These are phyloP conservation scores for Letharia columbiana DNA, from an alignment of 495 filamentous ascomycete species.

Conservation along the genomic window DNA sequence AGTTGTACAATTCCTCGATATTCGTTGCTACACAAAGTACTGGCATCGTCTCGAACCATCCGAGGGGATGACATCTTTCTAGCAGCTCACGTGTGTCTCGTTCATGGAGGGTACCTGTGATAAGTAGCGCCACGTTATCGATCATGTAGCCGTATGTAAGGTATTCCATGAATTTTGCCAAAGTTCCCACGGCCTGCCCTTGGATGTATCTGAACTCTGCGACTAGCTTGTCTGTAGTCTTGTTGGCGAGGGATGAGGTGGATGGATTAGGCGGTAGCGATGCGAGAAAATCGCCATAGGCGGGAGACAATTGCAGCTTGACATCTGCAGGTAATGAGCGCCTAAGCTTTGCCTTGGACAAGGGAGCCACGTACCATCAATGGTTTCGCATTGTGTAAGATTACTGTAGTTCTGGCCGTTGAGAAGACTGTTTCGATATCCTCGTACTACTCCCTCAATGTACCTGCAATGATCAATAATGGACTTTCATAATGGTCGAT, in stretches of 20 bases:
- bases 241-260: conserved; percentile 86
- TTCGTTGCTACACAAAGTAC: conserved; percentile 96
- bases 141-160: conserved; percentile 99
- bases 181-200: conserved; percentile 80
- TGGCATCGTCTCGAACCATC: conserved; percentile 98
- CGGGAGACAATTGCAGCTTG: conserved; percentile 90
- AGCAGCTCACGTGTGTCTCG: conserved; percentile 93
- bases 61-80: conserved; percentile 91
- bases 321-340: conserved; percentile 55
- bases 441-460: conserved; percentile 92
- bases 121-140: conserved; percentile 96
- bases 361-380: conserved; percentile 62
- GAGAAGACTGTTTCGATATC: conserved; percentile 90
- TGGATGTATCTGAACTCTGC: conserved; percentile 94
- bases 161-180: conserved; percentile 93
- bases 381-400: conserved; percentile 95
- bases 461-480: conserved; percentile 49
- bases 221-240: conserved; percentile 95
- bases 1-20: conserved; percentile 98
- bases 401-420: conserved; percentile 89
- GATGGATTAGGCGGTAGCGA: conserved; percentile 93
- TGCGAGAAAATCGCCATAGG: conserved; percentile 95
- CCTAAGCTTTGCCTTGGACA: background rate
- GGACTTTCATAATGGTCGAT: background rate
- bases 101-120: conserved; percentile 96